Evolutionary conservation across 495 filamentous ascomycete species (phyloP), one percentile per base, ranked within the genome.

Genomic region (Annulohypoxylon nitens): DNA sequence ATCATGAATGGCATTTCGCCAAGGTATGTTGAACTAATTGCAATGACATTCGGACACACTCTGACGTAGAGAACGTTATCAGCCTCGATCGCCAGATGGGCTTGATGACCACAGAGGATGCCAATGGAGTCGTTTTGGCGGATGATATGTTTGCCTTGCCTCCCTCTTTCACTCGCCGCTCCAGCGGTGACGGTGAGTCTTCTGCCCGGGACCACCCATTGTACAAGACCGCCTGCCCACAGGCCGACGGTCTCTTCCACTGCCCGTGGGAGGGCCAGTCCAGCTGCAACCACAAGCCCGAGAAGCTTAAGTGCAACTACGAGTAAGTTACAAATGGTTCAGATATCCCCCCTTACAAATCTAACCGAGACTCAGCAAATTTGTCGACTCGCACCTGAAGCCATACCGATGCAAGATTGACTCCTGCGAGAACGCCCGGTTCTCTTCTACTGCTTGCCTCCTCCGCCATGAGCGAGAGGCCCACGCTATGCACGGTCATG

Each of bases 251-350:
- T 78, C 87, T 95, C 55, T 98, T 94, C 81, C 92, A 97, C 83
- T 98, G 94, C 88, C 94, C 94, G 23, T 94, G 89, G 83, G 90
- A 92, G 81, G 88, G 88, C 79, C 86, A 92, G 69, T 82, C 90
- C 47, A 88, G 86, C 67, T 97, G 94, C 88, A 90, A 87, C 78
- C 93, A 97, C 86, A 90, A 91, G 75, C 90, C 93, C 20, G 94
- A 93, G 73, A 94, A 93, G 81, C 91, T 97, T 70, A 97, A 97
- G 87, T 98, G 94, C 89, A 95, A 96, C 82, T 98, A 97, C 81
- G 93, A 97, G 94, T 95, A 91, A 88, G 92, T 77, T 30, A 37
- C 20, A 68, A 64, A 55, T 36, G 20, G 47, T 54, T 41, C 53
- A 78, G 67, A 37, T 39, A 55, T 67, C 65, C n/a, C 50, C 30